phyloP scores from a whole-genome alignment of 2,329 filamentous ascomycete species.

The Xylariomycetidae sp. region DNA sequence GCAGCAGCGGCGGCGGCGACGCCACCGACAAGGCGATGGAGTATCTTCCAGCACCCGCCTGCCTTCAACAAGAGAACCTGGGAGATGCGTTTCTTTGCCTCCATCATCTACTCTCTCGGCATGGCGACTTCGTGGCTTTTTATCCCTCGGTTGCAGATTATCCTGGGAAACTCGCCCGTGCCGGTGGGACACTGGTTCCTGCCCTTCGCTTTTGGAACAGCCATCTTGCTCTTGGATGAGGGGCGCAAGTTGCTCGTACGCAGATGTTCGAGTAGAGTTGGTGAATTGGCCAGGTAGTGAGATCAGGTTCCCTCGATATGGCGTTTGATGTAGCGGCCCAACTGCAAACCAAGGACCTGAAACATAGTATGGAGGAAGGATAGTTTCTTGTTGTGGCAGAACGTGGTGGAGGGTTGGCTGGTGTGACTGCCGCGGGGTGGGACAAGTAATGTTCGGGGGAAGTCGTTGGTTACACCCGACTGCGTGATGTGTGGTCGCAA shows the following conservation, averaged over 20 bases:
- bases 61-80: slow-evolving; percentile 57
- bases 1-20: slow-evolving; percentile 57
- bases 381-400: too few relatives aligned
- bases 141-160: slow-evolving; percentile 55
- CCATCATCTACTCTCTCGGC: slow-evolving; percentile 61
- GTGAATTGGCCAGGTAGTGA: too few relatives aligned
- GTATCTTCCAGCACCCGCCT: slow-evolving; percentile 68
- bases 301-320: too few relatives aligned
- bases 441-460: too few relatives aligned
- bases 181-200: slow-evolving; percentile 73
- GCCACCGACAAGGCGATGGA: slow-evolving; percentile 64
- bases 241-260: slow-evolving; percentile 57
- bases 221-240: slow-evolving; percentile 60
- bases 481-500: too few relatives aligned
- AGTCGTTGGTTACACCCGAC: too few relatives aligned
- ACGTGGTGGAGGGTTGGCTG: too few relatives aligned
- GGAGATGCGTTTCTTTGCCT: slow-evolving; percentile 64
- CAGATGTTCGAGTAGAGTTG: too few relatives aligned
- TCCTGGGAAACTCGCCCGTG: slow-evolving; percentile 55
- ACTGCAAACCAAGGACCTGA: too few relatives aligned
- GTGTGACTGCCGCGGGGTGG: too few relatives aligned
- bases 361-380: too few relatives aligned
- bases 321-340: too few relatives aligned
- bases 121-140: slow-evolving; percentile 69
- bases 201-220: slow-evolving; percentile 63